phyloP scores from a whole-genome alignment of 177 flowering plant species.

The Vitis hybrid region DNA sequence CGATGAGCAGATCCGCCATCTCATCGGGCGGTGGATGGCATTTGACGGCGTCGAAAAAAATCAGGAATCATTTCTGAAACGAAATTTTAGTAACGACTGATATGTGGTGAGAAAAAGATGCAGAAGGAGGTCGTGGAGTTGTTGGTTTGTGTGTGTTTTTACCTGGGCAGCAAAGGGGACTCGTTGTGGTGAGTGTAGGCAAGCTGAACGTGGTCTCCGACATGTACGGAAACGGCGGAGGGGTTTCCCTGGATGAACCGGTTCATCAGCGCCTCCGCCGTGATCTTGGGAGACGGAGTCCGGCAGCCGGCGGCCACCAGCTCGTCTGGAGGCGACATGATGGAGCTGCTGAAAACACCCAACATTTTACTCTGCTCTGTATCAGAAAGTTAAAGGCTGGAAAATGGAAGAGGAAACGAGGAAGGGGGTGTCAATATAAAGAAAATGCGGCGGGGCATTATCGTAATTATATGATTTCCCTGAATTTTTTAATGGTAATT shows the following conservation, averaged over 20 bases:
- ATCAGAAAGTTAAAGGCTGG: constrained; percentile 6
- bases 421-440: constrained; percentile 20
- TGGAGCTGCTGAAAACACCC: constrained; percentile 73
- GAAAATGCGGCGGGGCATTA: constrained; percentile 13
- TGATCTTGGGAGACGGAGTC: constrained; percentile 79
- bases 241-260: constrained; percentile 42
- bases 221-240: constrained; percentile 56
- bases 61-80: too few species aligned
- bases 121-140: too few species aligned
- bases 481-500: not conserved
- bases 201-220: constrained; percentile 55
- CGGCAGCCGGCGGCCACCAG: constrained; percentile 83
- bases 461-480: constrained; percentile 19
- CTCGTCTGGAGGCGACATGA: constrained; percentile 80
- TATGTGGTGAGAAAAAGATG: too few species aligned
- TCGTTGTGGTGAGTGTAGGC: constrained; percentile 66
- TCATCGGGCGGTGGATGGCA: too few species aligned
- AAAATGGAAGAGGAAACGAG: constrained; percentile 11
- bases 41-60: too few species aligned
- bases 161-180: constrained; percentile 65
- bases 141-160: constrained; percentile 1
- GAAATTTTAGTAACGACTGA: too few species aligned
- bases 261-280: constrained; percentile 47
- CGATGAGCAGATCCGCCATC: too few species aligned
- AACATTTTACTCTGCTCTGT: constrained; percentile 40